These are phyloP conservation scores for Nemophila menziesii DNA, from an alignment of 257 asterid genomes.

Conservation along the genomic window DNA sequence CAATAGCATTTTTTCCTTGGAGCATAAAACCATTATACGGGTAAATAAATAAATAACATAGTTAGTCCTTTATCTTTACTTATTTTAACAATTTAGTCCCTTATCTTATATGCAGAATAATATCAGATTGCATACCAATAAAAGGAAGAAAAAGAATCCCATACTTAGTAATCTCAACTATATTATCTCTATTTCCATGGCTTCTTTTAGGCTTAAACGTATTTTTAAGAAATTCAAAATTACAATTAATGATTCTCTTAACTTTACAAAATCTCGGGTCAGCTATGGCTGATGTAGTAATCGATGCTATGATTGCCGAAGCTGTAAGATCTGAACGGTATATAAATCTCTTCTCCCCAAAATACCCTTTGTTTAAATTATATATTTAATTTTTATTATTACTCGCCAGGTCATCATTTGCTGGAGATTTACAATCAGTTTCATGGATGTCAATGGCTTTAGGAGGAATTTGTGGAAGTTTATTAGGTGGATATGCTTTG, in stretches of 20 bases:
- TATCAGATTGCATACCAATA: constrained; percentile 87
- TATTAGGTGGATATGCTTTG: constrained; percentile 82
- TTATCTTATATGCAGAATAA: constrained; percentile 46
- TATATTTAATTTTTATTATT: no score
- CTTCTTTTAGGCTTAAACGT: constrained; percentile 40
- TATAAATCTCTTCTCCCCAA: constrained; percentile 10
- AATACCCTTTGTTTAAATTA: background rate
- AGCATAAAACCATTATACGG: constrained; percentile 89
- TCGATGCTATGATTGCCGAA: constrained; percentile 99
- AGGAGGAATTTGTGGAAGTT: constrained; percentile 92
- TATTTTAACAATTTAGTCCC: no score
- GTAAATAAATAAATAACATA: no score
- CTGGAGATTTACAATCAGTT: constrained; percentile 93
- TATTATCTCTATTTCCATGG: constrained; percentile 85
- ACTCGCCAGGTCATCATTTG: constrained; percentile 66
- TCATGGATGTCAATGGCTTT: constrained; percentile 98
- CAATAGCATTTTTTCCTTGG: constrained; percentile 90
- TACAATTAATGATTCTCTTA: constrained; percentile 69
- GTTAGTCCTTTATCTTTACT: no score
- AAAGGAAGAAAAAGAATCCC: constrained; percentile 82
- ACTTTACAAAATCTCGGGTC: constrained; percentile 87
- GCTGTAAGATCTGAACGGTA: constrained; percentile 85
- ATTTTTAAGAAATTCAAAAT: constrained; percentile 48
- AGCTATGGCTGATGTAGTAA: constrained; percentile 98
- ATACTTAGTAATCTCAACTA: constrained; percentile 62